These are phyloP conservation scores for Eucalyptus polyanthemos DNA, from an alignment of 345 rosid species.

Conservation along the genomic window DNA sequence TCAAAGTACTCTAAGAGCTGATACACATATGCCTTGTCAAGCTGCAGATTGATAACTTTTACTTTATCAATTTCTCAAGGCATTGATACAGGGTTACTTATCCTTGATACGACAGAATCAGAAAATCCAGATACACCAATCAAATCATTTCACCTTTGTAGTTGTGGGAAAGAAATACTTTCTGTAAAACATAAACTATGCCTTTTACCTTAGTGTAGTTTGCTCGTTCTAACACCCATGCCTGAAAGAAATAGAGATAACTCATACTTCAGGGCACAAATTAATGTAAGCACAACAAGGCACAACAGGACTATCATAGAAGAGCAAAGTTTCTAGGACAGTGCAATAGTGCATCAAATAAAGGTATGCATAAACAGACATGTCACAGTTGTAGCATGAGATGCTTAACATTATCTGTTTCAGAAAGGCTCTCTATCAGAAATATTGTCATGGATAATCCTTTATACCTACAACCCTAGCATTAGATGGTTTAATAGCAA, in stretches of 20 bases:
- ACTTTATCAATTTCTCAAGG: neutral
- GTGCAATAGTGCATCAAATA: neutral
- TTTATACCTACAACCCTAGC: neutral
- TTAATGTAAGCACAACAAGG: neutral
- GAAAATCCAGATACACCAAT: neutral
- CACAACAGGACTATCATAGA: neutral
- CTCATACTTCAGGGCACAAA: neutral
- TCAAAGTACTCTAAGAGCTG: neutral
- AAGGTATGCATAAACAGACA: neutral
- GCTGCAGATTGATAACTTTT: neutral
- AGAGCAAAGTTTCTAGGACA: neutral
- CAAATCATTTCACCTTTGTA: neutral
- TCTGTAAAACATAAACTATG: neutral
- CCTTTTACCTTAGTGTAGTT: slow-evolving; percentile 72
- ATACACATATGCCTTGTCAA: neutral
- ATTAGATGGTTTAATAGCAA: neutral
- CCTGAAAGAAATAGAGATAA: slow-evolving; percentile 20
- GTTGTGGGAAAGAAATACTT: neutral
- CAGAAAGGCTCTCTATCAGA: neutral
- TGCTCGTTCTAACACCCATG: slow-evolving; percentile 66
- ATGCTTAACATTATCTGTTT: neutral
- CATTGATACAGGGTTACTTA: neutral
- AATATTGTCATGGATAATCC: neutral
- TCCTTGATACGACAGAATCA: neutral
- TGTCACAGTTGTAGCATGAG: neutral